phyloP scores from a whole-genome alignment of 2,329 filamentous ascomycete species.

The Fusarium subglutinans region DNA sequence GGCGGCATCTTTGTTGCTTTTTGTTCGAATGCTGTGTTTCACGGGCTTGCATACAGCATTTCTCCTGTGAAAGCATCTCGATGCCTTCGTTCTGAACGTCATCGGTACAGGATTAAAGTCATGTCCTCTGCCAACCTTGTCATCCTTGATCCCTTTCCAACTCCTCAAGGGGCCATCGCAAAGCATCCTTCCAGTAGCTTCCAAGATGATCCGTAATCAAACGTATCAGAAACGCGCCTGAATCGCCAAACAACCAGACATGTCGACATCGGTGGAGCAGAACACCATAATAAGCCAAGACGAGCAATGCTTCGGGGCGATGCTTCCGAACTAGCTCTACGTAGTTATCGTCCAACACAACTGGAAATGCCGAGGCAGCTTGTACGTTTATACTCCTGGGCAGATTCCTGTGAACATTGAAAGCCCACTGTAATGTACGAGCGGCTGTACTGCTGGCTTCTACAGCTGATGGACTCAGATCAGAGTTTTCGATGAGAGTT shows the following conservation, averaged over 20 bases:
- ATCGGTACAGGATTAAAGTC: background rate
- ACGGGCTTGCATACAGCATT: background rate
- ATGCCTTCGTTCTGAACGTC: background rate
- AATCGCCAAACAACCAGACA: constrained; percentile 52
- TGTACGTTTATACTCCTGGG: constrained; percentile 39
- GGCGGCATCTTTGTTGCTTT: too few species aligned
- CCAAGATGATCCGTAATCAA: constrained; percentile 48
- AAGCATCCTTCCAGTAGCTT: constrained; percentile 45
- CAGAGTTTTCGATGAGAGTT: constrained; percentile 46
- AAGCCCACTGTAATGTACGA: constrained; percentile 47
- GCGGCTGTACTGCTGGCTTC: constrained; percentile 45
- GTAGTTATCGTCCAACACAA: constrained; percentile 46
- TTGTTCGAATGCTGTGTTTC: background rate
- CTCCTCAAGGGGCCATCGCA: constrained; percentile 48
- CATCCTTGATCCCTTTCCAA: constrained; percentile 41
- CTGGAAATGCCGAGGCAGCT: constrained; percentile 47
- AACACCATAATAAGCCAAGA: constrained; percentile 61
- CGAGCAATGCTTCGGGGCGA: constrained; percentile 55
- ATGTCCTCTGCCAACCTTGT: background rate
- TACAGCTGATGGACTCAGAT: constrained; percentile 41
- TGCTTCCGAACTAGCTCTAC: constrained; percentile 48
- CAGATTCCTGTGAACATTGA: constrained; percentile 45
- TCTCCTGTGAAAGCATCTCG: background rate
- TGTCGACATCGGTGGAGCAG: constrained; percentile 54
- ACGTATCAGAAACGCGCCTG: constrained; percentile 45